Conservation (phyloP, 768 basidiomycete genomes). For the Lentinula lateritia region DNA sequence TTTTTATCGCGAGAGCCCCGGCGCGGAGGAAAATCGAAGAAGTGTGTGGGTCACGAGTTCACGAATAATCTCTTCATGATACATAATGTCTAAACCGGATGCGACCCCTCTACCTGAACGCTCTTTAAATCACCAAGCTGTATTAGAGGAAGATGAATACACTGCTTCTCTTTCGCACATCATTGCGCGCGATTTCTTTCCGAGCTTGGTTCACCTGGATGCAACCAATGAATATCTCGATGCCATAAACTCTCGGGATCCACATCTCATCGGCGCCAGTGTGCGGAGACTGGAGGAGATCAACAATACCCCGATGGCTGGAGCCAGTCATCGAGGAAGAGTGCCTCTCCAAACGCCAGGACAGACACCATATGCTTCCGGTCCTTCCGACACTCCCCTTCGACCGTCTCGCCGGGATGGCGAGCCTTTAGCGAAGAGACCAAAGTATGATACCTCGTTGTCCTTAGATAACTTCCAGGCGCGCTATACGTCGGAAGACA, state of each 20-base stretch:
- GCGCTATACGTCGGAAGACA: constrained; percentile 93
- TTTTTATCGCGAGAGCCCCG: too few relatives aligned
- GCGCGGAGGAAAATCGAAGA: background rate
- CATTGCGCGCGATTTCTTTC: constrained; percentile 97
- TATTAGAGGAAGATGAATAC: constrained; percentile 93
- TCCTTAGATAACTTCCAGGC: constrained; percentile 87
- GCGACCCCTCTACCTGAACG: constrained; percentile 23
- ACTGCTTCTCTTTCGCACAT: constrained; percentile 85
- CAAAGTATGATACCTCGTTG: constrained; percentile 54
- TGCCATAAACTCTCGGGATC: constrained; percentile 72
- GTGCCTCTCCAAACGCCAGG: constrained; percentile 38
- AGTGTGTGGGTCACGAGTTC: background rate
- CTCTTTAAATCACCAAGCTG: constrained; percentile 66
- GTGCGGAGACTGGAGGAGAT: constrained; percentile 69
- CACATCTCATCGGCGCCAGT: constrained; percentile 67
- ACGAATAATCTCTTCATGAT: background rate
- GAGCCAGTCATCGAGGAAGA: constrained; percentile 18
- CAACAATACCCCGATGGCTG: constrained; percentile 35
- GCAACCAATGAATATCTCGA: constrained; percentile 85
- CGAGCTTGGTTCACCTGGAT: constrained; percentile 84
- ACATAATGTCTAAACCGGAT: background rate
- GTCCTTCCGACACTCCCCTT: constrained; percentile 63
- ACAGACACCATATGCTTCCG: constrained; percentile 59
- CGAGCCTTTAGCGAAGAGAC: constrained; percentile 48
- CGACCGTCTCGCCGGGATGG: constrained; percentile 30